Base-by-base conservation (phyloP, 2,329 filamentous ascomycete species). In the Periconia digitata region DNA sequence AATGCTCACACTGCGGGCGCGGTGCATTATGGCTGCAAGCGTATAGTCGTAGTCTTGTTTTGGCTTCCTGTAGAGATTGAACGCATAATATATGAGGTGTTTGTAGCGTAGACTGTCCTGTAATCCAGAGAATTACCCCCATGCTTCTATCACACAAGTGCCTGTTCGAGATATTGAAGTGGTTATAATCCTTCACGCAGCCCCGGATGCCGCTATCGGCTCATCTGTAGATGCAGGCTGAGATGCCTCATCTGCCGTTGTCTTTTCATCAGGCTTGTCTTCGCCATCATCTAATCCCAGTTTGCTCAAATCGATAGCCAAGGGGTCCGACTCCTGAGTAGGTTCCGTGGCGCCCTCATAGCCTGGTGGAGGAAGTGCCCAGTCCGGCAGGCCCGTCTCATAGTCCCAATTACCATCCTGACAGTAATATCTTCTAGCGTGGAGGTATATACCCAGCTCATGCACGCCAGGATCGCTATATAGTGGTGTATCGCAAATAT, bases 391-490 rank as follows among this genome's bases (percentile, higher is more conserved):
- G 20, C 85, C 82, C 57, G 92, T 96, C 64, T 86, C 83, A 70
- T 96, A 97, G 44, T 85, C 85, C 94, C 94, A 99, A 44, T 79
- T 79, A 3, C 92, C 92, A 21, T 85, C 84, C 21, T 85, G 82
- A 68, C 92, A 92, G 58, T 92, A 86, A 69, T 99, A 99, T 39
- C 89, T 85, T 51, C 91, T 83, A 48, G 92, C 95, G 75, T 99
- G 94, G 53, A 99, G 79, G 81, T 92, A 99, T 35, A 99, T 87
- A 0, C 89, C 90, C 40, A 99, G 79, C 75, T 99, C 94, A 63
- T 97, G 92, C 36, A 79, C 74, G 1, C 92, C 92, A 0, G 94
- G 94, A 66, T 99, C 94, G 15, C 89, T 95, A 72, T 97, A 99
- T 37, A 99, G 77, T 18, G 90, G 88, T 17, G 94, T 96, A 49